Conservation (phyloP, 2,329 filamentous ascomycete genomes). For the Alternaria burnsii region DNA sequence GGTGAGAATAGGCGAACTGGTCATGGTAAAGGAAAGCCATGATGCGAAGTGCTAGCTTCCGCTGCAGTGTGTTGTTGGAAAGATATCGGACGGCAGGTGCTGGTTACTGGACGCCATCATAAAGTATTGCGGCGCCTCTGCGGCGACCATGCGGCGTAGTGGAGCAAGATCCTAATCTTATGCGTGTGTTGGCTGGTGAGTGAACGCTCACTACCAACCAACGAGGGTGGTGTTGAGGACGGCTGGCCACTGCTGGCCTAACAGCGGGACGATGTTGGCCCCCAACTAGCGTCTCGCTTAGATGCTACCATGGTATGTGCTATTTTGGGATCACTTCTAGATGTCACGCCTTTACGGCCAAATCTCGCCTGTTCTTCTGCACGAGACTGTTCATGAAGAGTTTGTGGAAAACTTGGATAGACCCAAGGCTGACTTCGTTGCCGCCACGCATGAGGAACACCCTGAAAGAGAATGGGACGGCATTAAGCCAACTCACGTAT, state of each 20-base stretch:
- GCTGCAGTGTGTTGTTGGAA: slow-evolving; percentile 11
- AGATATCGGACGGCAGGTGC: slow-evolving; percentile 5
- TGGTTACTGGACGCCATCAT: slow-evolving; percentile 10
- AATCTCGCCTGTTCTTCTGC: background rate
- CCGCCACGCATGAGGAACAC: background rate
- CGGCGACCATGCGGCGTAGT: slow-evolving; percentile 4
- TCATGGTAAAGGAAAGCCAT: slow-evolving; percentile 27
- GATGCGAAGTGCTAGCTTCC: slow-evolving; percentile 15
- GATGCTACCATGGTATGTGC: slow-evolving; percentile 2
- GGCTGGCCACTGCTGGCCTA: slow-evolving; percentile 7
- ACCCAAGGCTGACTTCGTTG: background rate
- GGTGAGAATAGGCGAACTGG: slow-evolving; percentile 20
- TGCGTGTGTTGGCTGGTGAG: slow-evolving; percentile 17
- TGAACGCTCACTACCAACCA: slow-evolving; percentile 20
- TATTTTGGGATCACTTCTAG: slow-evolving; percentile 15
- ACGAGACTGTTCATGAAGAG: background rate
- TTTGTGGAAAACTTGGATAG: background rate
- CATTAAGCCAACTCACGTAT: background rate
- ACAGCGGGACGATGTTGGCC: slow-evolving; percentile 19
- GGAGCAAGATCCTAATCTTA: slow-evolving; percentile 12
- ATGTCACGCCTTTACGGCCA: slow-evolving; percentile 3
- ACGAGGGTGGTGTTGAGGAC: slow-evolving; percentile 25
- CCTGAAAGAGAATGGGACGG: background rate
- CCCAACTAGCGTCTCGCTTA: slow-evolving; percentile 17
- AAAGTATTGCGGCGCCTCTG: slow-evolving; percentile 7